Base-by-base conservation (phyloP, 139 green algal genomes). In the Microglena sp. region DNA sequence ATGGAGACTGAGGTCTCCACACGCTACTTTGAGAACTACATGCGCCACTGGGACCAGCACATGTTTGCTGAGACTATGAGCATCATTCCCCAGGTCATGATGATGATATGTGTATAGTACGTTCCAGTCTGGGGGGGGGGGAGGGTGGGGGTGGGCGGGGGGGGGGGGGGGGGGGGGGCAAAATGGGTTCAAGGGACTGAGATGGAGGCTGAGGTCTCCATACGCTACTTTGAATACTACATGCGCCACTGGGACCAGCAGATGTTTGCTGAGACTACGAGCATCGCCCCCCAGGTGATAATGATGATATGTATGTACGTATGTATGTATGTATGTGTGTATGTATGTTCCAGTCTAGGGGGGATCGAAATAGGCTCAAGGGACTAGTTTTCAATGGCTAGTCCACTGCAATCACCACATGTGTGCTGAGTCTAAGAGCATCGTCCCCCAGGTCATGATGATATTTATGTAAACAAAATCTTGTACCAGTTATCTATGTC, bases 221-320 rank as follows among this genome's bases (percentile, higher is more conserved):
- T 77, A 43, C 75, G 46, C 34, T 77, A 82, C 67, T 75, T 82
- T 50, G 50, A 40, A 1, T 40, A 61, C 60, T 78, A 78, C 60
- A 58, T 34, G 5, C n/a, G 21, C 11, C 72, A 80, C 66, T 83
- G 71, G 26, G 43, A 26, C n/a, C 36, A 73, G 36, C 30, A 56
- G 0, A 34, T 43, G 33, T 73, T 77, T 32, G 29, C 29, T 4
- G 62, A 72, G 8, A 73, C 70, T 22, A 56, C 79, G 32, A 55
- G 60, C 21, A 35, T 31, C 60, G 74, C 78, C 2, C 73, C 73
- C 45, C 69, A 72, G 60, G 33, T 61, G 26, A 65, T 64, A 21
- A 60, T 27, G 24, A 61, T 40, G 5, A 11, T 45, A 31, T 50
- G 40, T 50, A 18, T 50, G 40, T 18, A 18, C 5, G 43, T 7